A percentile compares a stretch with the other conserved stretches of the same genome.
Evolutionary conservation across 768 basidiomycete species (phyloP).

Genomic region (Pleurotus djamor): DNA sequence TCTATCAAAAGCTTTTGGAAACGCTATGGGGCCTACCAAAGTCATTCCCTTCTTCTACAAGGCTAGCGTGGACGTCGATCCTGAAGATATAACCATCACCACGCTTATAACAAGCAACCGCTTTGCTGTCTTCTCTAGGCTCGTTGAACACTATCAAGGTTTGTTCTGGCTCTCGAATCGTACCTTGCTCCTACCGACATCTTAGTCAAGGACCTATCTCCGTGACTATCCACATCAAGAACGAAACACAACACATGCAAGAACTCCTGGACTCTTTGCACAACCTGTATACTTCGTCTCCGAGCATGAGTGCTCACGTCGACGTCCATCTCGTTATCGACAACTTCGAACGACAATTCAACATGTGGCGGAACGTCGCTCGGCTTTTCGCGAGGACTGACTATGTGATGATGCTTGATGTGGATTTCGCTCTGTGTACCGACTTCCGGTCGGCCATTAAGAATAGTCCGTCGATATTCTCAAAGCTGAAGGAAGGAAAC

Average conservation of each 20-base stretch:
- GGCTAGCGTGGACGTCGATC: constrained; percentile 51
- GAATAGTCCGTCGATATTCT: constrained; percentile 34
- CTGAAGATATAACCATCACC: constrained; percentile 79
- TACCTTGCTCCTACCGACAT: background rate
- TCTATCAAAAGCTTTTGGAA: constrained; percentile 68
- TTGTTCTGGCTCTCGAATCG: constrained; percentile 11
- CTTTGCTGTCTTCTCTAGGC: constrained; percentile 65
- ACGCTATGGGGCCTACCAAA: constrained; percentile 68
- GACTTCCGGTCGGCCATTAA: constrained; percentile 66
- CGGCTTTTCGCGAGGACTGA: constrained; percentile 82
- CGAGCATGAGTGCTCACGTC: constrained; percentile 63
- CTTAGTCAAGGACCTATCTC: constrained; percentile 70
- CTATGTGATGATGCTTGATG: constrained; percentile 89
- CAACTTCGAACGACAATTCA: constrained; percentile 80
- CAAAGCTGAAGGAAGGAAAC: constrained; percentile 53
- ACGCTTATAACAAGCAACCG: constrained; percentile 82
- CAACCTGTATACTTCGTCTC: constrained; percentile 63
- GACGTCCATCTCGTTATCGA: constrained; percentile 89
- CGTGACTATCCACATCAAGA: constrained; percentile 74
- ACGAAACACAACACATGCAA: constrained; percentile 41
- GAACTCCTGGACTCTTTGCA: constrained; percentile 62
- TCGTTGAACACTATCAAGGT: constrained; percentile 83
- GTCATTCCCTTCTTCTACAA: constrained; percentile 83
- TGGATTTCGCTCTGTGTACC: constrained; percentile 85
- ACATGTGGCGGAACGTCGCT: constrained; percentile 87